phyloP scores from a whole-genome alignment of 345 rosid genomes.

The Acer saccharum region DNA sequence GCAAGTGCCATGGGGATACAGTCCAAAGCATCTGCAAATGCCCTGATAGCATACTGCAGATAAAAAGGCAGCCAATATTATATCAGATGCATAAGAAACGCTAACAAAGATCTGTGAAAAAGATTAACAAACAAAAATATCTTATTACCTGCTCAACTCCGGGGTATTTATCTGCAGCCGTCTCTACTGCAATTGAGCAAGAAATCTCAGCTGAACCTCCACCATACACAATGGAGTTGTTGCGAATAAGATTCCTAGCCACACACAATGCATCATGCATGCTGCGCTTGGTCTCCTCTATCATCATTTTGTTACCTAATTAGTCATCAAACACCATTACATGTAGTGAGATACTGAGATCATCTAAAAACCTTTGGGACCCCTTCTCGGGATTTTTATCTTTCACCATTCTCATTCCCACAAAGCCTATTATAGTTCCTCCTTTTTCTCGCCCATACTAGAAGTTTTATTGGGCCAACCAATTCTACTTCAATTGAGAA shows the following conservation, averaged over 20 bases:
- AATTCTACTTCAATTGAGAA: not conserved
- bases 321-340: slow-evolving; percentile 23
- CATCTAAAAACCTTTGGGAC: not conserved
- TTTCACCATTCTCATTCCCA: not conserved
- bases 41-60: slow-evolving; percentile 89
- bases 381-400: not conserved
- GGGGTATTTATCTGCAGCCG: slow-evolving; percentile 87
- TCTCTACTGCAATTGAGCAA: slow-evolving; percentile 88
- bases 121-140: not conserved
- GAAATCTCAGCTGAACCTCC: slow-evolving; percentile 97
- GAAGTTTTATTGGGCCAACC: not conserved
- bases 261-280: slow-evolving; percentile 94
- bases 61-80: not conserved
- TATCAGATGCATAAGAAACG: not conserved
- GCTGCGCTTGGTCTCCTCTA: slow-evolving; percentile 97
- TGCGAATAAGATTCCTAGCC: slow-evolving; percentile 92
- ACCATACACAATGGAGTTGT: slow-evolving; percentile 91
- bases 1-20: slow-evolving; percentile 93
- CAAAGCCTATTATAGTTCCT: not conserved
- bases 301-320: slow-evolving; percentile 95
- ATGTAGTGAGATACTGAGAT: slow-evolving; percentile 16
- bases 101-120: not conserved
- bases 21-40: slow-evolving; percentile 94
- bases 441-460: not conserved
- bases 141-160: slow-evolving; percentile 88